Evolutionary conservation across 805 yeast species (phyloP).

Genomic region (Pichia nakasei): DNA sequence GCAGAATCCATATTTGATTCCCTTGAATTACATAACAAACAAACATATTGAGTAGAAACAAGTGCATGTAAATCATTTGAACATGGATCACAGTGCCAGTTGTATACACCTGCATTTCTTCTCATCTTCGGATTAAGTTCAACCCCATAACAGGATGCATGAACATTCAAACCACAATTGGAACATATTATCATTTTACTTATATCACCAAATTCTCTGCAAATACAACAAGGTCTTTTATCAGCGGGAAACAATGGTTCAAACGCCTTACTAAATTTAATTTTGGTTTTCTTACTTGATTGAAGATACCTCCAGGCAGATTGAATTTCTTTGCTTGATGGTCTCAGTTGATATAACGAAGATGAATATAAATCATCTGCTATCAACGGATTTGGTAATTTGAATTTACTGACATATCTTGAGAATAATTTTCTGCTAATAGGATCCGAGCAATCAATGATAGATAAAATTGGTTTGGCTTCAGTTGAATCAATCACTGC

Average conservation of each 20-base stretch:
- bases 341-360: slow-evolving; percentile 16
- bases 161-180: slow-evolving; percentile 63
- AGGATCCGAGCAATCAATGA: slow-evolving; percentile 5
- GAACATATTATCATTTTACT: slow-evolving; percentile 46
- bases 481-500: slow-evolving; percentile 2
- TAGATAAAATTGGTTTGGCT: slow-evolving; percentile 1
- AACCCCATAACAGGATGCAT: slow-evolving; percentile 61
- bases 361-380: slow-evolving; percentile 7
- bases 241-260: slow-evolving; percentile 18
- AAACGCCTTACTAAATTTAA: slow-evolving; percentile 3
- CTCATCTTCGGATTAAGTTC: slow-evolving; percentile 7
- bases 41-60: slow-evolving; percentile 46
- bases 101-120: slow-evolving; percentile 21
- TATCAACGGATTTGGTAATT: slow-evolving; percentile 17
- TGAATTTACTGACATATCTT: slow-evolving; percentile 21
- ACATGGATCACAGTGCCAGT: slow-evolving; percentile 80
- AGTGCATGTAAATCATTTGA: slow-evolving; percentile 58
- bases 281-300: slow-evolving; percentile 12
- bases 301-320: slow-evolving; percentile 15
- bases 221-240: slow-evolving; percentile 46
- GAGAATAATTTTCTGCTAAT: slow-evolving; percentile 10
- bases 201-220: slow-evolving; percentile 30
- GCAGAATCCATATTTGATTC: slow-evolving; percentile 41
- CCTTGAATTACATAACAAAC: slow-evolving; percentile 55
- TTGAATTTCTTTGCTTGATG: slow-evolving; percentile 16